Evolutionary conservation across 2,329 filamentous ascomycete species (phyloP).

Genomic region (Lasiodiplodia sp.): DNA sequence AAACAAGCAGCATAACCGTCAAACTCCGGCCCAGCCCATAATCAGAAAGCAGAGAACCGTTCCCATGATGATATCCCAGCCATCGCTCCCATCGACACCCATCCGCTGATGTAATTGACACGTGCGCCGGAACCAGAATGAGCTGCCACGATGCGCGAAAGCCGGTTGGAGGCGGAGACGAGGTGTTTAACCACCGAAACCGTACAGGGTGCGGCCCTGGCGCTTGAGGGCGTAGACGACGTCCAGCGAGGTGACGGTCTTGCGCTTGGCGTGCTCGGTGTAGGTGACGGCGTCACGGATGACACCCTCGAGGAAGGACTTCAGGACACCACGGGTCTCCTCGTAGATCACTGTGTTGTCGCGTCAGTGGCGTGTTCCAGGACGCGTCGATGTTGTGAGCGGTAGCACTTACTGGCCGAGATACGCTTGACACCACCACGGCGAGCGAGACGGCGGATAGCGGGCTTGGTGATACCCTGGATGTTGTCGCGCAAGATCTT

Average conservation of each 20-base stretch:
- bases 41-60: constrained; percentile 20
- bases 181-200: constrained; percentile 68
- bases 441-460: constrained; percentile 96
- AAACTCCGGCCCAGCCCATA: constrained; percentile 20
- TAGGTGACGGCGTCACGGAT: constrained; percentile 82
- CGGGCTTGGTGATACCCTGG: constrained; percentile 98
- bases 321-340: constrained; percentile 81
- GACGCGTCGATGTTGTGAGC: constrained; percentile 19
- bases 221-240: constrained; percentile 70
- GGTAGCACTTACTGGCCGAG: constrained; percentile 75
- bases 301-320: constrained; percentile 84
- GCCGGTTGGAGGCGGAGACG: constrained; percentile 2
- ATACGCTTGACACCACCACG: constrained; percentile 99
- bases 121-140: constrained; percentile 23
- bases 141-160: constrained; percentile 15
- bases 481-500: constrained; percentile 99
- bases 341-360: constrained; percentile 74
- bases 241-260: constrained; percentile 71
- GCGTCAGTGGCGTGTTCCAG: constrained; percentile 31
- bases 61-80: constrained; percentile 17
- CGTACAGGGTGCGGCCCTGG: constrained; percentile 71
- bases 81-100: constrained; percentile 11
- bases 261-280: constrained; percentile 83
- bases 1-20: constrained; percentile 15
- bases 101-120: constrained; percentile 23